Evolutionary conservation across 1,139 yeast genomes (phyloP), one percentile per base, ranked within the genome.

Genomic region (Hansenula lynferdii): DNA sequence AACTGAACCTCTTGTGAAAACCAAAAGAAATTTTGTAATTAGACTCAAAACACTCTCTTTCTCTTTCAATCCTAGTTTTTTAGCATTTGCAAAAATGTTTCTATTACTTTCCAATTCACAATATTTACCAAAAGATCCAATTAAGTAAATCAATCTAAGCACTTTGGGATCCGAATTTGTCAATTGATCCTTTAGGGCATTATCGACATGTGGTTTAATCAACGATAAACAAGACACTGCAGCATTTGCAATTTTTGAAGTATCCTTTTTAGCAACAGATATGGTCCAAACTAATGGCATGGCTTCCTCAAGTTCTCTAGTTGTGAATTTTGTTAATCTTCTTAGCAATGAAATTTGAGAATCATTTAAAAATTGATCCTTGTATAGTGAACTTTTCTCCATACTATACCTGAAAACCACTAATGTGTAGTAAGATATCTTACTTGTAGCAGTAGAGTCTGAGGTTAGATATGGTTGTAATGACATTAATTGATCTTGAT

Each of bases 91-190:
- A 48, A 82, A 75, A 1, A 67, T 37, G 0, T 58, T 61, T 24
- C 72, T 60, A 39, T 69, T 60, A 2, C 54, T 57, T 41, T 78
- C 83, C 41, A 85, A 69, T 16, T 74, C 64, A 50, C 92, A 82
- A 49, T 73, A 74, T 36, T 81, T 68, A 0, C 90, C 94, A 60
- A 86, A 76, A 36, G 75, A 72, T 0, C 95, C 89, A 10, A 85
- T 54, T 18, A 86, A 60, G 50, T 75, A 75, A 1, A 86, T 56
- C 7, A 86, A 58, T 44, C 83, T 70, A n/a, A 69, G 68, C 5
- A 80, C 50, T 47, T 73, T 77, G 1, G 70, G 64, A 38, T 75
- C 81, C 5, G 60, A 49, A 4, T 42, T 40, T 0, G 52, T 44
- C 8, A 44, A 34, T 8, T 50, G 53, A 18, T 57, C 47, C 34